Percentiles rank a stretch among this genome's conserved stretches.
phyloP scores from a whole-genome alignment of 306 rosid species.

The Carpinus fangiana region DNA sequence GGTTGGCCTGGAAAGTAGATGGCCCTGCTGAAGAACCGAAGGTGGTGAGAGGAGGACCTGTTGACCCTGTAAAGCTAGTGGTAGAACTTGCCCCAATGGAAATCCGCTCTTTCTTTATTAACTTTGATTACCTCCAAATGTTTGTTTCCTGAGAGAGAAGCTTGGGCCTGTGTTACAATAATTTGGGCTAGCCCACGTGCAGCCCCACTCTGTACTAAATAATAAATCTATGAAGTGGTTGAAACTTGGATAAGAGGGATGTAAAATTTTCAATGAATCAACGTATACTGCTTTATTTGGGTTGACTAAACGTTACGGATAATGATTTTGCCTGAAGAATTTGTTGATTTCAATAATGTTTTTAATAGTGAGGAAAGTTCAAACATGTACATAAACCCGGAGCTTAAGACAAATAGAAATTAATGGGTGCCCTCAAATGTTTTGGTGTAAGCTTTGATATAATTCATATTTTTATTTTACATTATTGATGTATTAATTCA shows the following conservation, averaged over 20 bases:
- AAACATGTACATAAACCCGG: too few species aligned
- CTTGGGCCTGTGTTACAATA: not conserved
- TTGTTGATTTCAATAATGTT: too few species aligned
- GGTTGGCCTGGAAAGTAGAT: slow-evolving; percentile 64
- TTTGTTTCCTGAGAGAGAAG: slow-evolving; percentile 14
- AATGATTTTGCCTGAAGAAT: too few species aligned
- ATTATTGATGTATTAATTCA: too few species aligned
- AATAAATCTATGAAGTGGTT: not conserved
- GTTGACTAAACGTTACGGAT: too few species aligned
- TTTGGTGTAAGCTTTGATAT: too few species aligned
- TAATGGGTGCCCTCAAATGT: too few species aligned
- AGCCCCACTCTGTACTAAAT: too few species aligned
- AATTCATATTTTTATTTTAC: too few species aligned
- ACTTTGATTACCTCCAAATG: slow-evolving; percentile 22
- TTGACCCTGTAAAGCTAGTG: slow-evolving; percentile 61
- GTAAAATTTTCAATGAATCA: not conserved
- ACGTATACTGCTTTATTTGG: not conserved
- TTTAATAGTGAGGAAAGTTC: too few species aligned
- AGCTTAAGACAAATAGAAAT: too few species aligned
- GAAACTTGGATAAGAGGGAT: not conserved
- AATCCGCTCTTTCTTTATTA: slow-evolving; percentile 62
- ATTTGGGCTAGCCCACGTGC: not conserved
- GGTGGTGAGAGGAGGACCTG: slow-evolving; percentile 70
- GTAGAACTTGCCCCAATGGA: slow-evolving; percentile 88
- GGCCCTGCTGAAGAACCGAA: slow-evolving; percentile 51